Percentiles rank a stretch among this genome's conserved stretches.
Conservation (phyloP, 768 basidiomycete species). For the Arthromyces matolae region DNA sequence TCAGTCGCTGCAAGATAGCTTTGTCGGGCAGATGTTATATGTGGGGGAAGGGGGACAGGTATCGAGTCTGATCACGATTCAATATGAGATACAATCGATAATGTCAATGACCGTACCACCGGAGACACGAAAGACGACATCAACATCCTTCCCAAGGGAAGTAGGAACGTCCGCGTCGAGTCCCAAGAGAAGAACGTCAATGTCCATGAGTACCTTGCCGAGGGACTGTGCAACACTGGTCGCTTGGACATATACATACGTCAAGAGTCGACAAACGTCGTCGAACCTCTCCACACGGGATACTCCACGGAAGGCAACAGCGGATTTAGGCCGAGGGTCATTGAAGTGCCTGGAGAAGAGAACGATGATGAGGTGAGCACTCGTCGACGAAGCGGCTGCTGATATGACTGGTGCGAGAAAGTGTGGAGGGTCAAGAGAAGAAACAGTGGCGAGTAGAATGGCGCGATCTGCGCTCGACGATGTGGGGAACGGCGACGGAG, state of each 20-base stretch:
- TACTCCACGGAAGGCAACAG: slow-evolving; percentile 20
- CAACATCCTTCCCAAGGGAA: slow-evolving; percentile 38
- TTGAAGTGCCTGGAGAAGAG: slow-evolving; percentile 64
- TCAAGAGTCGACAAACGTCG: slow-evolving; percentile 71
- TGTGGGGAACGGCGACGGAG: slow-evolving; percentile 19
- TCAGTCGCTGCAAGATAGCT: slow-evolving; percentile 32
- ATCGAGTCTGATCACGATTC: slow-evolving; percentile 35
- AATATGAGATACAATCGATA: too few relatives aligned
- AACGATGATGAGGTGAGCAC: slow-evolving; percentile 53
- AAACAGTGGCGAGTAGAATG: slow-evolving; percentile 54
- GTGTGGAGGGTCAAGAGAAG: slow-evolving; percentile 46
- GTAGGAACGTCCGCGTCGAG: slow-evolving; percentile 42
- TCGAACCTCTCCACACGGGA: slow-evolving; percentile 53
- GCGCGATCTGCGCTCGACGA: slow-evolving; percentile 26
- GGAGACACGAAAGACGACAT: slow-evolving; percentile 46
- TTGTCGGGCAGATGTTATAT: slow-evolving; percentile 36
- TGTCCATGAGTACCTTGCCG: slow-evolving; percentile 67
- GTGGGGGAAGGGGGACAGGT: slow-evolving; percentile 38
- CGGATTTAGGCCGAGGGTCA: slow-evolving; percentile 17
- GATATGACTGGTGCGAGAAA: slow-evolving; percentile 55
- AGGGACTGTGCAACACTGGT: slow-evolving; percentile 65
- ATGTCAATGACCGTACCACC: too few relatives aligned
- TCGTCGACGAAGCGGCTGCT: slow-evolving; percentile 44
- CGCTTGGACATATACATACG: slow-evolving; percentile 84
- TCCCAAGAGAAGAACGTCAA: slow-evolving; percentile 75